Percentiles rank a stretch among this genome's conserved stretches.
These are phyloP conservation scores for Lecanoromycetidae sp. DNA, from an alignment of 2,329 filamentous ascomycete species.

Conservation along the genomic window DNA sequence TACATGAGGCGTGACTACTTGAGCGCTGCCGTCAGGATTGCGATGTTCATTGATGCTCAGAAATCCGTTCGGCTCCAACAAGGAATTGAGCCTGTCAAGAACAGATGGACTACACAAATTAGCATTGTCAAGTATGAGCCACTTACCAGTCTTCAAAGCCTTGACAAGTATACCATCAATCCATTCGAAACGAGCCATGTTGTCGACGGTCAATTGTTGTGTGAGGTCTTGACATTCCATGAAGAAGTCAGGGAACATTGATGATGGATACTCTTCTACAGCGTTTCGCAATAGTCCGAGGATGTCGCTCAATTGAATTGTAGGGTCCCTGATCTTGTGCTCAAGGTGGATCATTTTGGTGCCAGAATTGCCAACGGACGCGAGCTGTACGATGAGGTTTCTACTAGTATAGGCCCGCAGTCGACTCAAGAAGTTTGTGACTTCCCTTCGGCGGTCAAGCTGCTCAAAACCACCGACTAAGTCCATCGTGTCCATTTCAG, in stretches of 20 bases:
- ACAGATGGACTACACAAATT: constrained; percentile 95
- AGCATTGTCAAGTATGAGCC: constrained; percentile 92
- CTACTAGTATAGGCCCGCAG: constrained; percentile 2
- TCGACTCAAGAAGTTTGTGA: neutral
- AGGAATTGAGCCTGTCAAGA: constrained; percentile 82
- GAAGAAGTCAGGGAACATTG: constrained; percentile 38
- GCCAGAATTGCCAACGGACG: neutral
- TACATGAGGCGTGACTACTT: constrained; percentile 67
- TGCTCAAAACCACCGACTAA: constrained; percentile 95
- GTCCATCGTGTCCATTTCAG: constrained; percentile 94
- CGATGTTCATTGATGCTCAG: constrained; percentile 91
- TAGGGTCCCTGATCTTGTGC: neutral
- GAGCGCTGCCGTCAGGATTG: constrained; percentile 65
- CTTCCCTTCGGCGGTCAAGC: constrained; percentile 44
- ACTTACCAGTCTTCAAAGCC: constrained; percentile 72
- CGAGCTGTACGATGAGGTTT: neutral
- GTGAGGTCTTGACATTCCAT: constrained; percentile 40
- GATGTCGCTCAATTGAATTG: neutral
- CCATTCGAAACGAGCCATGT: constrained; percentile 85
- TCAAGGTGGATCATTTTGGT: neutral
- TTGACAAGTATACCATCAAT: constrained; percentile 84
- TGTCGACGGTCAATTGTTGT: constrained; percentile 43
- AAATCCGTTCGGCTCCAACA: constrained; percentile 80
- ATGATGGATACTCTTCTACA: constrained; percentile 32
- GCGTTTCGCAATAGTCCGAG: constrained; percentile 25